Conservation (phyloP, 1,139 yeast species). For the Candida sp. region DNA sequence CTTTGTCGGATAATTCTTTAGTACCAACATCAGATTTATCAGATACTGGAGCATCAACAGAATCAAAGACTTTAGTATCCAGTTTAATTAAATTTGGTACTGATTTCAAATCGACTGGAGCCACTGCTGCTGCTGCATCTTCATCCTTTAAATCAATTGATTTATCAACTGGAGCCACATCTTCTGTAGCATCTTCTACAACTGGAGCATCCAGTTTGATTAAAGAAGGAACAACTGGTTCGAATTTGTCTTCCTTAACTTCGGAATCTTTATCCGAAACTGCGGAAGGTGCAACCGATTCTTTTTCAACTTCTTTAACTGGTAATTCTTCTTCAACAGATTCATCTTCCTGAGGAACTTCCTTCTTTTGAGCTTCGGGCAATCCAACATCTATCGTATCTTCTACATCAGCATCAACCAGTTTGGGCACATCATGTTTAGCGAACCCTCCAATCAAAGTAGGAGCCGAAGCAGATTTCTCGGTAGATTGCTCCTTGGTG, state of each 20-base stretch:
- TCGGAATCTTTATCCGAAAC: no score
- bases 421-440: not conserved
- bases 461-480: not conserved
- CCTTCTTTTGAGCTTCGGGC: not conserved
- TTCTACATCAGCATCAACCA: not conserved
- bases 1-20: no score
- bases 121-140: not conserved
- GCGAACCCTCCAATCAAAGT: not conserved
- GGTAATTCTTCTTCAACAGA: conserved; percentile 2
- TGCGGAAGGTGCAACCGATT: not conserved
- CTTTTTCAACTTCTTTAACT: not conserved
- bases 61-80: no score
- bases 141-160: not conserved
- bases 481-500: not conserved
- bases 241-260: no score
- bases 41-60: no score
- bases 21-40: no score
- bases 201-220: no score
- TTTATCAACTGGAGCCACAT: no score
- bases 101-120: not conserved
- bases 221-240: no score
- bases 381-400: not conserved
- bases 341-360: not conserved
- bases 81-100: not conserved
- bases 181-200: no score